Conservation (phyloP, 805 yeast genomes). For the Candida nemodendra region DNA sequence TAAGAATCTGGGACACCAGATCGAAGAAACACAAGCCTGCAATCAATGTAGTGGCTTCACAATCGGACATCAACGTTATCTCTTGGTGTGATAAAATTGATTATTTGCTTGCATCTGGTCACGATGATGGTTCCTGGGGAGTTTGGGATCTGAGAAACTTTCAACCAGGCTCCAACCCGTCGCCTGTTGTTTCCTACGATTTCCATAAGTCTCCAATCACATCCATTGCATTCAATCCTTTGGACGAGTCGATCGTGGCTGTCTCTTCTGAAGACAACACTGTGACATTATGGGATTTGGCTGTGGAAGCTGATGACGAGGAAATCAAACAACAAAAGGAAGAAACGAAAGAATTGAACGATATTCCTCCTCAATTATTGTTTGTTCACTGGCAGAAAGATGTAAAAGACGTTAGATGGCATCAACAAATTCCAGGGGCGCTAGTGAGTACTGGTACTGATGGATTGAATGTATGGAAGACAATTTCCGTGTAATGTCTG, state of each 20-base stretch:
- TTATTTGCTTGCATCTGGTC: constrained; percentile 90
- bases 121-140: constrained; percentile 96
- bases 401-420: constrained; percentile 98
- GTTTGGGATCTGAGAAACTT: constrained; percentile 95
- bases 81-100: constrained; percentile 91
- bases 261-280: constrained; percentile 97
- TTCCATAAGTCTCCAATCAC: constrained; percentile 95
- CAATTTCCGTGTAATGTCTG: constrained; percentile 65
- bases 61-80: constrained; percentile 87
- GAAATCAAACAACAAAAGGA: constrained; percentile 84
- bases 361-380: constrained; percentile 91
- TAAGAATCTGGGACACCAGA: constrained; percentile 96
- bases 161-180: constrained; percentile 54
- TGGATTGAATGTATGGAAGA: constrained; percentile 94
- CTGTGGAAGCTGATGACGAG: constrained; percentile 98
- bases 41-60: constrained; percentile 74
- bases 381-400: constrained; percentile 98
- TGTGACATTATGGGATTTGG: constrained; percentile 95
- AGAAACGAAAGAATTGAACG: constrained; percentile 76
- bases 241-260: constrained; percentile 93
- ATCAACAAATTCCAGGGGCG: constrained; percentile 93
- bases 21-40: constrained; percentile 92
- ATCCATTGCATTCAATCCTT: constrained; percentile 89
- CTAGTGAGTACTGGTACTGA: constrained; percentile 93
- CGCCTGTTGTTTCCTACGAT: constrained; percentile 91